Conservation (phyloP, 225 moss, liverwort and hornwort species). For the Ulota crispa region DNA sequence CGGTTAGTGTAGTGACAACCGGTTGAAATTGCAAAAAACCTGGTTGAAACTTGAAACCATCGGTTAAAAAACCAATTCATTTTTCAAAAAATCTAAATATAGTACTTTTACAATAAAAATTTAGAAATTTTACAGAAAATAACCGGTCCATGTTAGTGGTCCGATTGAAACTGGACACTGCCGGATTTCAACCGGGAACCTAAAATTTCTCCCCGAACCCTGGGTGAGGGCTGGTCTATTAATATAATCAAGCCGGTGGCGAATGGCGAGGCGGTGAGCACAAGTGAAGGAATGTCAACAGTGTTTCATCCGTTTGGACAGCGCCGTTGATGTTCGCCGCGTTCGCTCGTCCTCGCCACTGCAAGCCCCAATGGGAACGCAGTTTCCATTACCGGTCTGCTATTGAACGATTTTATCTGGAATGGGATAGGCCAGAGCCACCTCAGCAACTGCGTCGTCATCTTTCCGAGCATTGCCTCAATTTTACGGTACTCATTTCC, state of each 20-base stretch:
- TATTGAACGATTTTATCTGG: slow-evolving; percentile 1
- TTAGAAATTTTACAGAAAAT: too few relatives aligned
- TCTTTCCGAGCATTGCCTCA: neutral
- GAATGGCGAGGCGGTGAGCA: neutral
- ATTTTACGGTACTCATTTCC: neutral
- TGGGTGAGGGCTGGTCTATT: too few relatives aligned
- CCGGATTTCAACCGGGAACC: too few relatives aligned
- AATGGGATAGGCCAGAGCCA: neutral
- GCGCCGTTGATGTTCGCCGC: slow-evolving; percentile 14
- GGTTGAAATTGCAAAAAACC: too few relatives aligned
- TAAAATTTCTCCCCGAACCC: too few relatives aligned
- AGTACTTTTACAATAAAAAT: too few relatives aligned
- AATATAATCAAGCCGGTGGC: neutral
- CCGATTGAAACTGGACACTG: too few relatives aligned
- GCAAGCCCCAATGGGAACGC: neutral
- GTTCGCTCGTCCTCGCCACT: neutral
- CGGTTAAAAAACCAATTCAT: too few relatives aligned
- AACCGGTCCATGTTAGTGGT: too few relatives aligned
- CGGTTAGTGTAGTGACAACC: too few relatives aligned
- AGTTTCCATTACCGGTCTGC: neutral
- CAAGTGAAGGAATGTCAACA: neutral
- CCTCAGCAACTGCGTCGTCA: neutral
- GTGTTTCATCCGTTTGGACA: neutral
- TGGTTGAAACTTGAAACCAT: too few relatives aligned
- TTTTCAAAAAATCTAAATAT: too few relatives aligned